These are phyloP conservation scores for Dissophora globulifera DNA, from an alignment of 192 early-diverging fungal species.

Conservation along the genomic window DNA sequence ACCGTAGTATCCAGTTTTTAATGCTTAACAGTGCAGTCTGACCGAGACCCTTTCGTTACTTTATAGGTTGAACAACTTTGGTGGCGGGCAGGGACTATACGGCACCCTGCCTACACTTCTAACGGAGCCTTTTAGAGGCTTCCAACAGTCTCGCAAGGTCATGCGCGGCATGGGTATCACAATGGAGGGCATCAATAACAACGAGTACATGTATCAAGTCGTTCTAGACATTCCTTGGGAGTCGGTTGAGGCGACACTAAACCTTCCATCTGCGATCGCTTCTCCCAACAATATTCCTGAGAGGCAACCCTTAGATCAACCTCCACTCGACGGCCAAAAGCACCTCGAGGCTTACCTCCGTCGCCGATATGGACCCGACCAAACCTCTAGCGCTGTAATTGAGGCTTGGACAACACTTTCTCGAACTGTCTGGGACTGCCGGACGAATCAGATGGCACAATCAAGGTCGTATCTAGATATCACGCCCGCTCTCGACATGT, in stretches of 20 bases:
- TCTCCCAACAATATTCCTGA: not conserved
- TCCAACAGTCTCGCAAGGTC: constrained; percentile 11
- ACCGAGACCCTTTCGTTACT: no score
- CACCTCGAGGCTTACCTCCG: constrained; percentile 26
- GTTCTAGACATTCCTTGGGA: constrained; percentile 47
- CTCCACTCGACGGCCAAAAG: constrained; percentile 1
- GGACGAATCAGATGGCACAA: constrained; percentile 24
- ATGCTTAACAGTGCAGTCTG: not conserved
- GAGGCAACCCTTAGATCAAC: not conserved
- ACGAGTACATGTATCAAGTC: constrained; percentile 48
- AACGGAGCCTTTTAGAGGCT: constrained; percentile 35
- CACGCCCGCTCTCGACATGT: constrained; percentile 31
- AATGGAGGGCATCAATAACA: constrained; percentile 54
- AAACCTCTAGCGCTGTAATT: constrained; percentile 10
- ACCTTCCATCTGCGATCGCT: no score
- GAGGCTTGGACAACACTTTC: constrained; percentile 32
- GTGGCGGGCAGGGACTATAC: constrained; percentile 42
- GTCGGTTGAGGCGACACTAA: constrained; percentile 19
- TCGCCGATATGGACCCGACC: constrained; percentile 33
- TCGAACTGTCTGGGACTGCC: constrained; percentile 39
- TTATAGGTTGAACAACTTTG: constrained; percentile 49
- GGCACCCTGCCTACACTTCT: constrained; percentile 38
- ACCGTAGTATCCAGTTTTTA: no score
- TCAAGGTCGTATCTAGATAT: constrained; percentile 30
- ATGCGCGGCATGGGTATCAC: constrained; percentile 52